Base-by-base conservation (phyloP, 139 green algal genomes). In the Micractinium sp. region DNA sequence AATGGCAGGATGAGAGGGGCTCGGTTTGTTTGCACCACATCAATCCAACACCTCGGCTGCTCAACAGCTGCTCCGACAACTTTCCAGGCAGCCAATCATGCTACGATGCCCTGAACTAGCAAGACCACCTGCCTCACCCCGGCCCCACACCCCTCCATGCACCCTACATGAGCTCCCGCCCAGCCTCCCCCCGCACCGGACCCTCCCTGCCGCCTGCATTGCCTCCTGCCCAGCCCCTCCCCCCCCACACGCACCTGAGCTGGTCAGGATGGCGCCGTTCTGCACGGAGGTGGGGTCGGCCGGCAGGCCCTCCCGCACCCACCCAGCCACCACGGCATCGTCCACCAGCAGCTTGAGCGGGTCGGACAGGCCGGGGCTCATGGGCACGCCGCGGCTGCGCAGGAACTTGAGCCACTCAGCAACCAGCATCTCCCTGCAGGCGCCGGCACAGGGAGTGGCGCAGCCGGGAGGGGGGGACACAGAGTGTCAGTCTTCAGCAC, bases 221-320 rank as follows among this genome's bases (percentile, higher is more conserved):
- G 18, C 63, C 63, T 71, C 74, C 16, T 47, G 33, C 74, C 27
- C 69, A 36, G 25, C 27, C 20, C 74, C 36, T 4, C 16, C 74
- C 74, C 14, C 19, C 14, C 15, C 29, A 2, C 39, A 27, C 77
- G 29, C 27, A 87, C 83, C 83, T 27, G 67, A 93, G 80, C 92
- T 95, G 53, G 90, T 95, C 89, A 99, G 96, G 91, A 98, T 98
- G 81, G 95, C 96, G 36, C 96, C 97, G 90, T 98, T 99, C 91
- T 98, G 95, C 14, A 98, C 87, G 13, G 92, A 96, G 81, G 98
- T 92, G 0, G 94, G 92, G 89, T 99, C 97, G 0, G 93, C 95
- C 31, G 95, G 96, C 82, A 99, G 92, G 19, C 96, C 96, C 88
- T 98, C 95, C 73, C 97, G 95, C 61, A 93, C 92, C 96, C 96